These are phyloP conservation scores for Lasiodiplodia theobromae DNA, from an alignment of 2,329 filamentous ascomycete species.

Conservation along the genomic window DNA sequence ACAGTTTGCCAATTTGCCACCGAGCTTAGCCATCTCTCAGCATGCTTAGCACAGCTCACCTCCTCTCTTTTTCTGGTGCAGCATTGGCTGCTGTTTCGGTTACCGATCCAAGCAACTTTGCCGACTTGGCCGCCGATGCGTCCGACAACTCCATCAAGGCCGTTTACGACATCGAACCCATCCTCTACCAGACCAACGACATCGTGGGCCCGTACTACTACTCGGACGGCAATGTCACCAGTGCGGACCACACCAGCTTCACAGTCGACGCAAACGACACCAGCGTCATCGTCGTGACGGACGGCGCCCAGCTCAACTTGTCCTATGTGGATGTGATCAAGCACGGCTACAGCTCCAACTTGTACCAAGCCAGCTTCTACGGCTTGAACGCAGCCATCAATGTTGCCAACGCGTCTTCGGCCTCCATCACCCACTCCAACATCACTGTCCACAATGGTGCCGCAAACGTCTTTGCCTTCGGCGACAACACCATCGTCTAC, in stretches of 20 bases:
- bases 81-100: neutral
- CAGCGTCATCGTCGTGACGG: constrained; percentile 8
- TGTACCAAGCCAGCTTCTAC: constrained; percentile 38
- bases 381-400: constrained; percentile 23
- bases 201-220: constrained; percentile 4
- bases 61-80: neutral
- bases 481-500: constrained; percentile 38
- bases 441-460: constrained; percentile 46
- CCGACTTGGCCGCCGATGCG: constrained; percentile 3
- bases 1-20: neutral
- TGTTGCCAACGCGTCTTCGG: constrained; percentile 37
- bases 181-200: constrained; percentile 17
- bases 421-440: constrained; percentile 39
- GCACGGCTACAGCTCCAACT: constrained; percentile 40
- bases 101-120: neutral
- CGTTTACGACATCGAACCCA: constrained; percentile 22
- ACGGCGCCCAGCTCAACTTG: constrained; percentile 10
- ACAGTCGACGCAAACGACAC: constrained; percentile 9
- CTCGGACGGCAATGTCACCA: constrained; percentile 4
- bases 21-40: neutral
- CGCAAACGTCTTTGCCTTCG: constrained; percentile 44
- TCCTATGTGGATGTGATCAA: constrained; percentile 35
- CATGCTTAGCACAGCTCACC: neutral
- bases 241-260: neutral
- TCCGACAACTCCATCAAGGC: constrained; percentile 25